Percentiles rank a stretch among this genome's conserved stretches.
Conservation (phyloP, 2,329 filamentous ascomycete species). For the Xylariomycetidae sp. region DNA sequence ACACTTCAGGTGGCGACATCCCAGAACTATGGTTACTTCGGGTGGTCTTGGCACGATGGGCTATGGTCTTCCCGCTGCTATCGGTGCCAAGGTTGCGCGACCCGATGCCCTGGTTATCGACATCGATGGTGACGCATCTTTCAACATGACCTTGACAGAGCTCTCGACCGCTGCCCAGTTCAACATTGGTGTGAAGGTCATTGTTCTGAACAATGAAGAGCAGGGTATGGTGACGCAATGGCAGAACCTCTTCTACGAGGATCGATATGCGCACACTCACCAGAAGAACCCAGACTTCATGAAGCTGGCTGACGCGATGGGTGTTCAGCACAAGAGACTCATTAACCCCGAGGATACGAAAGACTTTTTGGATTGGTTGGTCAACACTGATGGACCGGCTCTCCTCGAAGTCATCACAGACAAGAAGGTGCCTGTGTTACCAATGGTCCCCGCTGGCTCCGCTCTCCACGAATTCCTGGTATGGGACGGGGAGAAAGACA, state of each 20-base stretch:
- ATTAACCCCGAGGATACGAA: slow-evolving; percentile 70
- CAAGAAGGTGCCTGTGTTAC: slow-evolving; percentile 87
- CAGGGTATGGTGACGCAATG: slow-evolving; percentile 99
- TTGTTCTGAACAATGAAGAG: slow-evolving; percentile 94
- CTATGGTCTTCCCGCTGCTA: slow-evolving; percentile 87
- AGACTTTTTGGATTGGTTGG: slow-evolving; percentile 78
- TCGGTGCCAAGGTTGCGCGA: slow-evolving; percentile 85
- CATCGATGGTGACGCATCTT: slow-evolving; percentile 97
- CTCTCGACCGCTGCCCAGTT: slow-evolving; percentile 90
- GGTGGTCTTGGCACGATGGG: slow-evolving; percentile 96
- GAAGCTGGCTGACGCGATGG: slow-evolving; percentile 89
- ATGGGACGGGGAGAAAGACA: slow-evolving; percentile 58
- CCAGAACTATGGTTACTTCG: slow-evolving; percentile 91
- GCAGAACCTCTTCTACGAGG: slow-evolving; percentile 96
- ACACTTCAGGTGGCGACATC: slow-evolving; percentile 56
- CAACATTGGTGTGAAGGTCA: slow-evolving; percentile 92
- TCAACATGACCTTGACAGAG: slow-evolving; percentile 97
- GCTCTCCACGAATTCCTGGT: slow-evolving; percentile 90
- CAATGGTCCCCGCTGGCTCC: slow-evolving; percentile 88
- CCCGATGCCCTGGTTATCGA: slow-evolving; percentile 82
- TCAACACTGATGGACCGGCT: slow-evolving; percentile 84
- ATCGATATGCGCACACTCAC: slow-evolving; percentile 87
- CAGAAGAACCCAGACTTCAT: slow-evolving; percentile 95
- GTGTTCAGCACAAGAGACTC: slow-evolving; percentile 67
- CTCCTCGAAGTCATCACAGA: slow-evolving; percentile 90